Conservation (phyloP, 352 stramenopile species). For the Plasmopara muralis region DNA sequence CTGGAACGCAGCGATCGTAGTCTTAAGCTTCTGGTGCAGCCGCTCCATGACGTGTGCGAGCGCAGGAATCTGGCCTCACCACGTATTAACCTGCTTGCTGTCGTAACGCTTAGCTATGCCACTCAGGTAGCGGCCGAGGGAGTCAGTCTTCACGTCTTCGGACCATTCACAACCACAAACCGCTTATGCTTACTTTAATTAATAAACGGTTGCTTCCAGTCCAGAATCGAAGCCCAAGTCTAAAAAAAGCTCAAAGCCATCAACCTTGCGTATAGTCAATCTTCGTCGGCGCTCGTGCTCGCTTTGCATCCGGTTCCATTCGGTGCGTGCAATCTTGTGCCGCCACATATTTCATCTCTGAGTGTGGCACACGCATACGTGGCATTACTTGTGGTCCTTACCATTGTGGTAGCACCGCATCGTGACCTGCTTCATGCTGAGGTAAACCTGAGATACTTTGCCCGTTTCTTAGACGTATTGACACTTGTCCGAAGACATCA, state of each 20-base stretch:
- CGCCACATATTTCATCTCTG: background rate
- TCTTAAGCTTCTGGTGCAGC: too few species aligned
- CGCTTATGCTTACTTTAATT: background rate
- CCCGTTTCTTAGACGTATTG: background rate
- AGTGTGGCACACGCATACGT: background rate
- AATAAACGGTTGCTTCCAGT: background rate
- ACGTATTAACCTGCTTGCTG: too few species aligned
- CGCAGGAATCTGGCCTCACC: too few species aligned
- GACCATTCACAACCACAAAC: too few species aligned
- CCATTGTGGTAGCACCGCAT: background rate
- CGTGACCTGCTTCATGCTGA: background rate
- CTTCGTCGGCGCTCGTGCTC: background rate
- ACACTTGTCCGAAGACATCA: background rate
- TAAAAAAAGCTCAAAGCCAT: background rate
- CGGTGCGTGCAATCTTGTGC: too few species aligned
- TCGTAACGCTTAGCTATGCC: too few species aligned
- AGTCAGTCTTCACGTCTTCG: too few species aligned
- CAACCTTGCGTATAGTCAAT: background rate
- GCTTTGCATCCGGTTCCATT: too few species aligned
- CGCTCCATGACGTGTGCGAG: too few species aligned
- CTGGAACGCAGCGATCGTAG: too few species aligned
- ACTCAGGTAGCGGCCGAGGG: too few species aligned
- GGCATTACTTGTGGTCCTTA: background rate
- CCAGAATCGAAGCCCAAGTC: background rate
- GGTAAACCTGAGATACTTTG: background rate